These are phyloP conservation scores for Boletus edulis DNA, from an alignment of 768 basidiomycete species.

Conservation along the genomic window DNA sequence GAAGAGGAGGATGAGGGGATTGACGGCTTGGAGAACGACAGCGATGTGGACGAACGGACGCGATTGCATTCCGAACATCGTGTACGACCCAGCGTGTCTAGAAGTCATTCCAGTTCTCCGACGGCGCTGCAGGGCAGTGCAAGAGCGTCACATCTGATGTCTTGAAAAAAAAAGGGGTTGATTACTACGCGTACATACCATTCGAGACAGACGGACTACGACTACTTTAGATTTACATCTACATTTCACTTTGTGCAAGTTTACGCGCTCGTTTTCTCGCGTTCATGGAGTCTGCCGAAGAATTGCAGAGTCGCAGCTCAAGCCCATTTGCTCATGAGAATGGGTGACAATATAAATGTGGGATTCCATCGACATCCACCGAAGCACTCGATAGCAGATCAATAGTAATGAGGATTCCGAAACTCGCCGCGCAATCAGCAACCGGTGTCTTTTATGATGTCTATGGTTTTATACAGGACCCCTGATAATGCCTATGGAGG, in stretches of 20 bases:
- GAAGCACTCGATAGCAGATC: no score
- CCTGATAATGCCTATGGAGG: no score
- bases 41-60: constrained; percentile 46
- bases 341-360: no score
- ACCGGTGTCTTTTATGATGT: no score
- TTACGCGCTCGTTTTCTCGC: constrained; percentile 2
- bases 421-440: not conserved
- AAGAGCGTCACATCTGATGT: constrained; percentile 17
- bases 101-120: constrained; percentile 58
- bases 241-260: constrained; percentile 20
- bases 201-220: constrained; percentile 21
- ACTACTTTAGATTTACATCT: constrained; percentile 27
- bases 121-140: constrained; percentile 29
- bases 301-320: no score
- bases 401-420: no score
- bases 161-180: constrained; percentile 10
- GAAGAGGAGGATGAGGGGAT: constrained; percentile 46
- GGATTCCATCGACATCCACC: no score
- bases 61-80: constrained; percentile 29
- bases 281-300: no score
- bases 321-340: no score
- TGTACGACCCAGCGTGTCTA: constrained; percentile 36
- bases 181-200: constrained; percentile 15
- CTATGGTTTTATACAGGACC: no score
- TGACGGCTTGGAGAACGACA: constrained; percentile 44